Evolutionary conservation across 2,329 filamentous ascomycete genomes (phyloP).

Genomic region (Cytospora piceicola): DNA sequence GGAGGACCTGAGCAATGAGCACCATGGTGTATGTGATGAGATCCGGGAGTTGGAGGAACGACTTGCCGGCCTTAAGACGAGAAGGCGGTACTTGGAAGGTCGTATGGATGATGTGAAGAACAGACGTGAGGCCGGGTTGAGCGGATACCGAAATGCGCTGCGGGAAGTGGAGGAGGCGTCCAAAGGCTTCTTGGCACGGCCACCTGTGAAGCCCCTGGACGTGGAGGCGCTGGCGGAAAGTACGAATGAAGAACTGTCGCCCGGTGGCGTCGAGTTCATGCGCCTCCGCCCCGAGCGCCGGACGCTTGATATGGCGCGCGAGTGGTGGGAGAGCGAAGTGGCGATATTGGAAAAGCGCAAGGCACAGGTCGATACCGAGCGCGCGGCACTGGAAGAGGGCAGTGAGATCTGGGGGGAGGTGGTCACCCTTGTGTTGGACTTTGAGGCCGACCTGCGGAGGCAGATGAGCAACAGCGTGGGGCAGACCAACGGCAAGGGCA

Average conservation of each 20-base stretch:
- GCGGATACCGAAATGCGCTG: constrained; percentile 70
- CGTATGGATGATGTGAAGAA: constrained; percentile 67
- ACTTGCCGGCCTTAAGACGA: constrained; percentile 62
- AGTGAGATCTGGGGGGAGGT: constrained; percentile 68
- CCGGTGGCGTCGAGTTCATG: constrained; percentile 58
- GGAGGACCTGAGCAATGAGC: constrained; percentile 60
- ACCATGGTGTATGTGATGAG: constrained; percentile 58
- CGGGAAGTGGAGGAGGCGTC: constrained; percentile 68
- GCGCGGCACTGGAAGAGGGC: constrained; percentile 68
- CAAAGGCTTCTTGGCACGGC: constrained; percentile 59
- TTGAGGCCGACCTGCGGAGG: constrained; percentile 65
- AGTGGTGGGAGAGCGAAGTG: constrained; percentile 71
- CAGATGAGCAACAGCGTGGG: constrained; percentile 48
- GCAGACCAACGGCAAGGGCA: constrained; percentile 40
- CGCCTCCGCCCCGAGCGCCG: constrained; percentile 65
- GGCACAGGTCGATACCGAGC: constrained; percentile 62
- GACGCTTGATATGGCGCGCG: constrained; percentile 70
- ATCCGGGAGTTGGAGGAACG: constrained; percentile 69
- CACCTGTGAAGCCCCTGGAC: constrained; percentile 59
- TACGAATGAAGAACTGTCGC: constrained; percentile 35
- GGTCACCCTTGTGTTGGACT: constrained; percentile 61
- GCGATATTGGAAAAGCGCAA: constrained; percentile 58
- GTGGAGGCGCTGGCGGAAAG: constrained; percentile 44
- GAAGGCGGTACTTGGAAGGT: constrained; percentile 61
- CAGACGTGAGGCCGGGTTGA: constrained; percentile 70